Percentiles rank a stretch among this genome's conserved stretches.
phyloP scores from a whole-genome alignment of 768 basidiomycete species.

The Amanita inopinata region DNA sequence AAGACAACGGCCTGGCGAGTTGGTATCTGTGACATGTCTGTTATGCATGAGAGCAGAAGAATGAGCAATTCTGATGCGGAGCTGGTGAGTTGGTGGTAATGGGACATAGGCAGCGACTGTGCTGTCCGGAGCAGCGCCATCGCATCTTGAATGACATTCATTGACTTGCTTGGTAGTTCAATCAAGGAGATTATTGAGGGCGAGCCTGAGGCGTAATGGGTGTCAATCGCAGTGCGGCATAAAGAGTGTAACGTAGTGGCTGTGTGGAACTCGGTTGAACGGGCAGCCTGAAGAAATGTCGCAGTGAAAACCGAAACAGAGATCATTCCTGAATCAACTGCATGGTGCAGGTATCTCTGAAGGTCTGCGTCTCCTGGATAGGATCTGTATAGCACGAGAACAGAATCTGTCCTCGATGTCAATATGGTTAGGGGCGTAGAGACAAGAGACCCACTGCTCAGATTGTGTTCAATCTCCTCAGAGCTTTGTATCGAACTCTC shows the following conservation, averaged over 20 bases:
- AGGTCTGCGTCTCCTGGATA: slow-evolving; percentile 65
- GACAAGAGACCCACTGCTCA: slow-evolving; percentile 44
- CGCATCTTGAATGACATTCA: slow-evolving; percentile 48
- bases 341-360: slow-evolving; percentile 53
- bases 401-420: slow-evolving; percentile 40
- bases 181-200: slow-evolving; percentile 47
- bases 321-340: slow-evolving; percentile 46
- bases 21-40: slow-evolving; percentile 53
- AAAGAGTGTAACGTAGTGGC: slow-evolving; percentile 61
- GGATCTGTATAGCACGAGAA: slow-evolving; percentile 53
- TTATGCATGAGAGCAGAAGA: slow-evolving; percentile 49
- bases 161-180: slow-evolving; percentile 37
- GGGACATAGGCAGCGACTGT: slow-evolving; percentile 42
- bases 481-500: slow-evolving; percentile 27
- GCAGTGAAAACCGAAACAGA: slow-evolving; percentile 52
- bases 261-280: slow-evolving; percentile 53
- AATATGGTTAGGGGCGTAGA: neutral
- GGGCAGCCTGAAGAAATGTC: slow-evolving; percentile 58
- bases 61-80: slow-evolving; percentile 59
- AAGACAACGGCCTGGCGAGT: slow-evolving; percentile 46
- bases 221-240: slow-evolving; percentile 55
- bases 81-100: slow-evolving; percentile 46
- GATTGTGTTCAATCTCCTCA: slow-evolving; percentile 39
- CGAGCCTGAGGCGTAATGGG: slow-evolving; percentile 49
- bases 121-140: slow-evolving; percentile 50